Evolutionary conservation across 2,329 filamentous ascomycete species (phyloP).

Genomic region (Aspergillus fumigatus): DNA sequence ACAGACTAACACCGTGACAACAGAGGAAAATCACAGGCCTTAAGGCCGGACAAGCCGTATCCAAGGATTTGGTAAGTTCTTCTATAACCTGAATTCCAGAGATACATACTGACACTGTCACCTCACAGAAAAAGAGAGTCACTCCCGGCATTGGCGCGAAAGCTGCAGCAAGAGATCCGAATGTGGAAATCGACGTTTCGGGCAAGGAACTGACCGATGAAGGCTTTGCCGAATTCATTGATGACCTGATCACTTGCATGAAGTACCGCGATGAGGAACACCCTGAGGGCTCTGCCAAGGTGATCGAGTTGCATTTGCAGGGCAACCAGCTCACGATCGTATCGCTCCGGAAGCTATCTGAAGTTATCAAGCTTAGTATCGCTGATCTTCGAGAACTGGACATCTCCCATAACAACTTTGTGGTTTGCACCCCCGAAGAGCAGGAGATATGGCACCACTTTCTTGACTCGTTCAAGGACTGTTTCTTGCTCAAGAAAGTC

Average conservation of each 20-base stretch:
- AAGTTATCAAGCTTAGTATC: constrained; percentile 38
- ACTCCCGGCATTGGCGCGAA: constrained; percentile 24
- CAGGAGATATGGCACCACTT: constrained; percentile 42
- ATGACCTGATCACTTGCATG: constrained; percentile 40
- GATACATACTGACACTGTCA: neutral
- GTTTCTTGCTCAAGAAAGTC: constrained; percentile 41
- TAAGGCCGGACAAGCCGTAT: constrained; percentile 44
- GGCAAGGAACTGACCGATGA: constrained; percentile 45
- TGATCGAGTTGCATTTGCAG: constrained; percentile 45
- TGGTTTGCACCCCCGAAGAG: constrained; percentile 33
- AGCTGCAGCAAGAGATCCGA: constrained; percentile 27
- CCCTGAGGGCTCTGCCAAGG: constrained; percentile 27
- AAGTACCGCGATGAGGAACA: constrained; percentile 26
- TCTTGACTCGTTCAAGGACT: constrained; percentile 39
- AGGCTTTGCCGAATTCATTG: constrained; percentile 40
- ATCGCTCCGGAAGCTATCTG: constrained; percentile 39
- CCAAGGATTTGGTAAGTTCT: constrained; percentile 38
- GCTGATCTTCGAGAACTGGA: constrained; percentile 46
- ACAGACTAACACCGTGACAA: constrained; percentile 10
- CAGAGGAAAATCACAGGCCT: constrained; percentile 44
- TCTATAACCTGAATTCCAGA: neutral
- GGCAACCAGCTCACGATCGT: constrained; percentile 42
- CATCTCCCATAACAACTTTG: constrained; percentile 44
- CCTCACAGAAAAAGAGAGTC: constrained; percentile 32
- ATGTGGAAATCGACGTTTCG: constrained; percentile 44